These are phyloP conservation scores for Blastocystis sp. DNA, from an alignment of 352 stramenopile genomes.

Conservation along the genomic window DNA sequence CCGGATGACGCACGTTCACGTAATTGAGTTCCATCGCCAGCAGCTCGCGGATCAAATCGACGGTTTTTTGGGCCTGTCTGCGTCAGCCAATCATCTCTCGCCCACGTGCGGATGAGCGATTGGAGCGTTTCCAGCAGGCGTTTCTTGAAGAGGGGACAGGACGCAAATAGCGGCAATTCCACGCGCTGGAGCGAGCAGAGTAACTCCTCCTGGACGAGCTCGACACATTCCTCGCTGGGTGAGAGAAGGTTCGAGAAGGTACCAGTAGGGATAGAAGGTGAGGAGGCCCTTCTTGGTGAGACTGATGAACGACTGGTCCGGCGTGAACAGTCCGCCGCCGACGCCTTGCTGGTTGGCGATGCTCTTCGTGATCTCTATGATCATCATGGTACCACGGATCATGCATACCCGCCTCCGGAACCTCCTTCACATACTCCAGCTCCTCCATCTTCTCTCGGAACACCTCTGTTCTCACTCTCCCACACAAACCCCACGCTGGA, in stretches of 20 bases:
- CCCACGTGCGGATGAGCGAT: constrained; percentile 77
- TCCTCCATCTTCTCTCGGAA: not conserved
- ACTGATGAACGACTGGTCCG: not conserved
- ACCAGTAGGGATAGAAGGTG: not conserved
- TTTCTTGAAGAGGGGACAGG: not conserved
- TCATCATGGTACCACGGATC: not conserved
- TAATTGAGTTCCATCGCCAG: constrained; percentile 95
- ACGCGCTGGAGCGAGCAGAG: not conserved
- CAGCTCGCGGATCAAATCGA: constrained; percentile 90
- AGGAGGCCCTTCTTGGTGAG: not conserved
- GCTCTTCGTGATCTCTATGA: not conserved
- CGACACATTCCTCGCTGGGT: not conserved
- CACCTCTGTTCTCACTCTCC: not conserved
- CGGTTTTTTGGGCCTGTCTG: constrained; percentile 65
- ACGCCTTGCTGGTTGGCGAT: not conserved
- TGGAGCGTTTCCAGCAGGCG: constrained; percentile 61
- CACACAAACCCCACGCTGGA: constrained; percentile 60
- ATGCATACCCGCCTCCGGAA: not conserved
- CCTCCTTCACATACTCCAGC: not conserved
- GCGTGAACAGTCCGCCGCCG: not conserved
- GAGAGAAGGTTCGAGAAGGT: not conserved
- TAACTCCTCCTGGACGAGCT: not conserved
- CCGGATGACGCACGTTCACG: constrained; percentile 97
- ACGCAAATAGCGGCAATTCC: not conserved
- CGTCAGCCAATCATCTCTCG: constrained; percentile 59